Evolutionary conservation across 2,329 filamentous ascomycete genomes (phyloP).

Genomic region (Didymosphaeria variabile): DNA sequence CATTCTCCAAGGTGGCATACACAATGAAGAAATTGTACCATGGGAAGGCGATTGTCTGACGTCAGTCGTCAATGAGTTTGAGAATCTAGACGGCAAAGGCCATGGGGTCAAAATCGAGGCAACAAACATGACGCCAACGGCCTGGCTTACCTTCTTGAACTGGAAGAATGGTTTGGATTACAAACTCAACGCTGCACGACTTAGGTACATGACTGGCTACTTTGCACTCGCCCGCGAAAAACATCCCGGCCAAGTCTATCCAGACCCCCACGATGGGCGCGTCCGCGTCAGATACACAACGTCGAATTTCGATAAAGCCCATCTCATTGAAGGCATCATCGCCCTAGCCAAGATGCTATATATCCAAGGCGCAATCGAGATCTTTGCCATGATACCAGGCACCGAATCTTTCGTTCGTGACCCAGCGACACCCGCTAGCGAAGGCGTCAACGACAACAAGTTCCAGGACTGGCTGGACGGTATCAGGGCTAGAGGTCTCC

Average conservation of each 20-base stretch:
- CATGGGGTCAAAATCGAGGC: slow-evolving; percentile 86
- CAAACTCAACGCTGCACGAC: slow-evolving; percentile 75
- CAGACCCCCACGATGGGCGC: slow-evolving; percentile 72
- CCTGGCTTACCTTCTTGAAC: slow-evolving; percentile 68
- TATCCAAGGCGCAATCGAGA: slow-evolving; percentile 80
- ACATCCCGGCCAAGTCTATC: slow-evolving; percentile 76
- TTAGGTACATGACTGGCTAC: slow-evolving; percentile 74
- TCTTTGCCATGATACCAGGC: slow-evolving; percentile 71
- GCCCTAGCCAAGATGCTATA: slow-evolving; percentile 80
- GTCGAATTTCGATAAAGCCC: slow-evolving; percentile 74
- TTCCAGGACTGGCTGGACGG: slow-evolving; percentile 70
- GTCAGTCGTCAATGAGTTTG: slow-evolving; percentile 76
- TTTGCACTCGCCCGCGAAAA: slow-evolving; percentile 80
- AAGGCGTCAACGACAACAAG: slow-evolving; percentile 64
- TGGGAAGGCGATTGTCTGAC: slow-evolving; percentile 81
- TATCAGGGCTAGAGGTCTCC: slow-evolving; percentile 60
- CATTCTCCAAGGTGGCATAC: slow-evolving; percentile 65
- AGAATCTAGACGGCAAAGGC: slow-evolving; percentile 80
- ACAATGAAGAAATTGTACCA: slow-evolving; percentile 71
- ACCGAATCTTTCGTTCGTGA: slow-evolving; percentile 69
- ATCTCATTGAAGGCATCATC: slow-evolving; percentile 76
- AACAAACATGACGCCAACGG: slow-evolving; percentile 76
- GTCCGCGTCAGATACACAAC: slow-evolving; percentile 74
- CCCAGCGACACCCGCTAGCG: slow-evolving; percentile 23
- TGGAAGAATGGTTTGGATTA: slow-evolving; percentile 75